Evolutionary conservation across 208 protist genomes (phyloP).

Genomic region (Kentomonas sorsogonicus): DNA sequence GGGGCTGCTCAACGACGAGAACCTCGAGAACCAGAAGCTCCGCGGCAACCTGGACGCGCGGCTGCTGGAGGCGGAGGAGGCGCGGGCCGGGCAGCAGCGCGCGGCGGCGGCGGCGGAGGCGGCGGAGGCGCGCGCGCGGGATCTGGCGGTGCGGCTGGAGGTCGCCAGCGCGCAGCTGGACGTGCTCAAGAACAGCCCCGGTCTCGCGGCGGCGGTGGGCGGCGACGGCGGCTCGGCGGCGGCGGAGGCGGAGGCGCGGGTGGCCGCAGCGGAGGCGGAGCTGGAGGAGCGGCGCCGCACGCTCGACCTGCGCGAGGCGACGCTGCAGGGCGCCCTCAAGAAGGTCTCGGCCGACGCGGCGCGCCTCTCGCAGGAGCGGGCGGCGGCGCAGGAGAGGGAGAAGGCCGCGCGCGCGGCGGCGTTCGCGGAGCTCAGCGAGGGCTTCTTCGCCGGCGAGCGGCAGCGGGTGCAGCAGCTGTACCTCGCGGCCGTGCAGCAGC

Average conservation of each 20-base stretch:
- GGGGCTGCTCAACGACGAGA: constrained; percentile 43
- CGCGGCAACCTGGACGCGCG: constrained; percentile 31
- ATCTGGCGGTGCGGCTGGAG: not conserved
- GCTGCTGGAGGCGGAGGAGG: constrained; percentile 27
- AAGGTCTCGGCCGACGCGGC: constrained; percentile 49
- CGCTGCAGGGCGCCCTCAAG: constrained; percentile 59
- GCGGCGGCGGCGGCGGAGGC: constrained; percentile 26
- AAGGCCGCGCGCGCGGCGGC: constrained; percentile 12
- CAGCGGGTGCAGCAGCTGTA: constrained; percentile 23
- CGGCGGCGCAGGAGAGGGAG: constrained; percentile 38
- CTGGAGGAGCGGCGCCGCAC: constrained; percentile 35
- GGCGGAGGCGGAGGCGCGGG: constrained; percentile 15
- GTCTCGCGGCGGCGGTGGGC: not conserved
- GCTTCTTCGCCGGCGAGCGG: constrained; percentile 34
- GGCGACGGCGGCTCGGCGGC: not conserved
- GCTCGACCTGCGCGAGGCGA: constrained; percentile 48
- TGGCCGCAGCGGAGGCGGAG: constrained; percentile 11
- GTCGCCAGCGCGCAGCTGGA: not conserved
- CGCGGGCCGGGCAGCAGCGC: constrained; percentile 27
- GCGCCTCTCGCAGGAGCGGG: constrained; percentile 35
- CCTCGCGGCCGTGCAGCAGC: constrained; percentile 8
- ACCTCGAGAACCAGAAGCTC: constrained; percentile 32
- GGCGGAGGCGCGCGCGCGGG: constrained; percentile 7
- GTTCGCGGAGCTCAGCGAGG: constrained; percentile 21
- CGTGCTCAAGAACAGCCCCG: not conserved